These are phyloP conservation scores for Adansonia digitata DNA, from an alignment of 345 rosid genomes.

Conservation along the genomic window DNA sequence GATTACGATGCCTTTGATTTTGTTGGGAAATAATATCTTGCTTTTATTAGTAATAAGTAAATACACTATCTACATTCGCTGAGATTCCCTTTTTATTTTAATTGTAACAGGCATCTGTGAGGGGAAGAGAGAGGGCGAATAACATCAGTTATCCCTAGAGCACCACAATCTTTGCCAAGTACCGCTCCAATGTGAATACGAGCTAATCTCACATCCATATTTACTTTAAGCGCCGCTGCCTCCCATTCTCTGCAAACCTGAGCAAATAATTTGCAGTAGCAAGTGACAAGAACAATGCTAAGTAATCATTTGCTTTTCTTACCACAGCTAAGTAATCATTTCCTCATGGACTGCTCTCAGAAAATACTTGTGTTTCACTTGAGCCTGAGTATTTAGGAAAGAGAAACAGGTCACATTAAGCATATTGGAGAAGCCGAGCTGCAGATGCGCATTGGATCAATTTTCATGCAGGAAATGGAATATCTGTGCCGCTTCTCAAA, in stretches of 20 bases:
- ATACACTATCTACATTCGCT: background rate
- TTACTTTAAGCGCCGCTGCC: slow-evolving; percentile 62
- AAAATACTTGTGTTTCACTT: slow-evolving; percentile 69
- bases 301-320: background rate
- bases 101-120: background rate
- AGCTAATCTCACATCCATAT: slow-evolving; percentile 70
- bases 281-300: background rate
- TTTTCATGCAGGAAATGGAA: background rate
- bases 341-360: slow-evolving; percentile 88
- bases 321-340: slow-evolving; percentile 95
- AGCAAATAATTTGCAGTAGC: slow-evolving; percentile 2
- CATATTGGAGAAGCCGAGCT: background rate
- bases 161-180: slow-evolving; percentile 97
- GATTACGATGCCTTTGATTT: background rate
- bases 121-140: too few relatives aligned
- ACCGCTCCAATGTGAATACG: slow-evolving; percentile 91
- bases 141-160: slow-evolving; percentile 73
- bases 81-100: background rate
- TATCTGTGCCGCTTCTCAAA: background rate
- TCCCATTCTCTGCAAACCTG: slow-evolving; percentile 99
- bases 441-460: background rate
- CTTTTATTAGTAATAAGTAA: background rate
- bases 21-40: background rate
- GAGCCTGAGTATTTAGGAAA: slow-evolving; percentile 46
- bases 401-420: background rate